These are phyloP conservation scores for Tetrahymena borealis DNA, from an alignment of 73 alveolate genomes.

Conservation along the genomic window DNA sequence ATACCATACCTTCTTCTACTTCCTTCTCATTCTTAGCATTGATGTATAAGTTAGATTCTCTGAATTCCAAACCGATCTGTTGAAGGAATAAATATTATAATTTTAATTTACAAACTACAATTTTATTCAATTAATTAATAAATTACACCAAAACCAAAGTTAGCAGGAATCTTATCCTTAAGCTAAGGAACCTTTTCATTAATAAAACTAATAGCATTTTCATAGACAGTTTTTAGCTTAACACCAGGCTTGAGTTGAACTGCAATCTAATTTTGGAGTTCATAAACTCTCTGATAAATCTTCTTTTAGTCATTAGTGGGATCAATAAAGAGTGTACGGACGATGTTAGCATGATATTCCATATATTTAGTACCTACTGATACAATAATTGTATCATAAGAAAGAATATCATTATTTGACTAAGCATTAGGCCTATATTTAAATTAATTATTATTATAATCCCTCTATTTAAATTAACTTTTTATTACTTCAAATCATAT, in stretches of 20 bases:
- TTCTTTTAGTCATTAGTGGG: constrained; percentile 72
- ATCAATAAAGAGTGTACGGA: constrained; percentile 84
- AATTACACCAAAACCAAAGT: constrained; percentile 22
- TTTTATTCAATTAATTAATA: not conserved
- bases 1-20: constrained; percentile 47
- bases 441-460: not conserved
- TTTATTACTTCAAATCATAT: not conserved
- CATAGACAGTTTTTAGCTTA: constrained; percentile 30
- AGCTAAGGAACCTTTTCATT: constrained; percentile 32
- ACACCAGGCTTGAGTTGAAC: constrained; percentile 41
- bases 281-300: constrained; percentile 64
- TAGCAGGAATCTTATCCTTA: constrained; percentile 5
- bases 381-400: constrained; percentile 69
- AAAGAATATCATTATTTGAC: constrained; percentile 61
- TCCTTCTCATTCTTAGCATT: constrained; percentile 45
- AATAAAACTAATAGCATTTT: constrained; percentile 13
- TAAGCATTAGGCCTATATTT: constrained; percentile 20
- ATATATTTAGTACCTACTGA: constrained; percentile 73
- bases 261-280: constrained; percentile 52
- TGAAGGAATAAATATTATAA: not conserved
- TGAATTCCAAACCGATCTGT: constrained; percentile 28
- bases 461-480: not conserved
- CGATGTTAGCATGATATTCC: constrained; percentile 80
- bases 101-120: not conserved
- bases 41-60: constrained; percentile 45